Base-by-base conservation (phyloP, 2,329 filamentous ascomycete species). In the Aureobasidium vineae region DNA sequence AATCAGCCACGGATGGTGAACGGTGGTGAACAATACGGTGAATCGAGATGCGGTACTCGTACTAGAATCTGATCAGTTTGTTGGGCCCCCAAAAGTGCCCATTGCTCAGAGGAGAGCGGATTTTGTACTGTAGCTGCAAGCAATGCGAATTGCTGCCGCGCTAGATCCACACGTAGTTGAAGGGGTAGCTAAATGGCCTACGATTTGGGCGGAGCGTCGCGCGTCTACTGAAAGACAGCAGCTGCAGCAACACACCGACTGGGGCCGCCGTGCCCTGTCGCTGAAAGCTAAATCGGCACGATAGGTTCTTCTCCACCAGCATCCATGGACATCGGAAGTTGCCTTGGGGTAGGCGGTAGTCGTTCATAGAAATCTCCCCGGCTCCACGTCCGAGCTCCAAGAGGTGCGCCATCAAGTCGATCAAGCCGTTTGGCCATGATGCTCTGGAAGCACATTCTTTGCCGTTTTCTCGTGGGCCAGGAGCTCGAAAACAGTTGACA, bases 391-490 rank as follows among this genome's bases (percentile, higher is more conserved):
- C 21, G 54, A 64, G 61, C 61, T 64, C 26, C 49, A 26, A 45
- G 38, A 54, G 19, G 23, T 64, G 49, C 61, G 61, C 61, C 61
- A 64, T 64, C 49, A 64, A 54, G 49, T 53, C 61, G 61, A 64
- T 64, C 61, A 64, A 64, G 47, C 61, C 61, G 61, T 64, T 63
- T 43, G 61, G 36, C 61, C 61, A 54, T 64, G 38, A 36, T 64
- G 61, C 61, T 64, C 61, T 54, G 49, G 61, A 64, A 54, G 61
- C 49, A 19, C 26, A 45, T 31, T 45, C 36, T 54, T 40, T 53
- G 8, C 61, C 49, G 49, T 64, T 54, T 28, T 45, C 28, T 64
- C 38, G 26, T 54, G 26, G 47, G 23, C 59, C 33, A 63, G 47
- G 59, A 63, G 59, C 45, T 52, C 33, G 10, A 45, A 54, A 54